Percentiles rank a stretch among this genome's conserved stretches.
Conservation (phyloP, 1,284 basidiomycete genomes). For the Leccinum ponderosum region DNA sequence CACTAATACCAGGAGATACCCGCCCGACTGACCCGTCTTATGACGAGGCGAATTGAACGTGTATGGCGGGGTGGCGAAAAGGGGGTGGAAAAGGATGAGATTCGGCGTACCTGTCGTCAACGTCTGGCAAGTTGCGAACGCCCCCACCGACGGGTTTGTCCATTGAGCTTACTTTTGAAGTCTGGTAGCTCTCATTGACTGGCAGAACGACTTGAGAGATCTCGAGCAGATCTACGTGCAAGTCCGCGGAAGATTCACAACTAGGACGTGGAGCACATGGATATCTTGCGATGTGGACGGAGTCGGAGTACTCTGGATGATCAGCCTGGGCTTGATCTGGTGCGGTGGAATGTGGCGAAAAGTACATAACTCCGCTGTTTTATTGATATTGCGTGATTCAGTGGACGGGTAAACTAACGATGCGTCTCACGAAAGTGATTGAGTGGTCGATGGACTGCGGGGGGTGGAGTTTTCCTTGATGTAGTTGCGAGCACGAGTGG, state of each 20-base stretch:
- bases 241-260: conserved; percentile 35
- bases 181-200: conserved; percentile 14
- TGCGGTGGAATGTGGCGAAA: conserved; percentile 21
- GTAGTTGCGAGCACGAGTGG: conserved; percentile 1
- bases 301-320: conserved; percentile 31
- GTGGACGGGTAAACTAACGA: neutral
- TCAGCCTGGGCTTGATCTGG: conserved; percentile 28
- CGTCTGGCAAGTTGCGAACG: conserved; percentile 9
- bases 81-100: conserved; percentile 29
- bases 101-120: conserved; percentile 18
- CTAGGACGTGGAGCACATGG: conserved; percentile 29
- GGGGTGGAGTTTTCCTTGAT: neutral
- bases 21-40: conserved; percentile 2
- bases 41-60: conserved; percentile 12
- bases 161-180: conserved; percentile 27
- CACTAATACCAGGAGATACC: conserved; percentile 8
- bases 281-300: conserved; percentile 34
- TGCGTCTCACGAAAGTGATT: conserved; percentile 8
- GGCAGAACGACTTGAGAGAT: conserved; percentile 27
- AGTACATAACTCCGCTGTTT: conserved; percentile 19
- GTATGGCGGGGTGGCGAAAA: conserved; percentile 23
- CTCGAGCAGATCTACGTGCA: conserved; percentile 30
- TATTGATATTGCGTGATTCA: conserved; percentile 18
- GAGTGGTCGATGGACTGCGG: conserved; percentile 4
- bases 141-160: conserved; percentile 8